A percentile compares a stretch with the other conserved stretches of the same genome.
Evolutionary conservation across 768 basidiomycete species (phyloP).

Genomic region (Asterophora lycoperdoides): DNA sequence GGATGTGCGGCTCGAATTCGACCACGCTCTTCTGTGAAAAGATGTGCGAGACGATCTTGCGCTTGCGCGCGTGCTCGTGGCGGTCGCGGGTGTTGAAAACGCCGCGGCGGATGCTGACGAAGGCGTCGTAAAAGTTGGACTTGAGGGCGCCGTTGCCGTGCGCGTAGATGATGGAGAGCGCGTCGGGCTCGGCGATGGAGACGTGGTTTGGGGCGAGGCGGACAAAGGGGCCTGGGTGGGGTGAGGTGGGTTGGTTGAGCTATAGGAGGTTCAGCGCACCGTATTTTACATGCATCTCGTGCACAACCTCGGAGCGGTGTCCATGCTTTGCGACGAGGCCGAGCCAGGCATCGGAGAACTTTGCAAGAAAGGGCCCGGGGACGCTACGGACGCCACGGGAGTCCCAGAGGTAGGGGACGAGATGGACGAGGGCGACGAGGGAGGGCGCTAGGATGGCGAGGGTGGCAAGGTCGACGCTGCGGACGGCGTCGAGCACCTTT

Average conservation of each 20-base stretch:
- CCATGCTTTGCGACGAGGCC: constrained; percentile 61
- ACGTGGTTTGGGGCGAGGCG: constrained; percentile 76
- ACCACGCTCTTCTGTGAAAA: constrained; percentile 82
- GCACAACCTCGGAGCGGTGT: constrained; percentile 71
- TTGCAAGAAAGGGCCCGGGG: constrained; percentile 70
- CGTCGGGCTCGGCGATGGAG: constrained; percentile 74
- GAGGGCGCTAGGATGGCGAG: constrained; percentile 25
- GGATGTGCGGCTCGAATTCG: constrained; percentile 81
- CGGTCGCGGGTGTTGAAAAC: constrained; percentile 80
- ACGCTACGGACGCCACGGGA: constrained; percentile 53
- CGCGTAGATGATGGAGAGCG: constrained; percentile 70
- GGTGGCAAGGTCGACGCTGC: constrained; percentile 20
- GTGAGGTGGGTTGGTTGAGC: not conserved
- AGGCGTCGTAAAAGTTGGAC: constrained; percentile 73
- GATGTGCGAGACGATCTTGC: constrained; percentile 86
- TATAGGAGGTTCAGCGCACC: constrained; percentile 39
- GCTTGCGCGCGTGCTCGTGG: constrained; percentile 77
- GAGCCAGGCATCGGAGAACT: constrained; percentile 71
- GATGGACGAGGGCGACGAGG: constrained; percentile 31
- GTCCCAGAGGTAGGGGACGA: constrained; percentile 54
- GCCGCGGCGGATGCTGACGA: constrained; percentile 69
- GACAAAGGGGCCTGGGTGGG: constrained; percentile 51
- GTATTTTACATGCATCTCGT: constrained; percentile 67
- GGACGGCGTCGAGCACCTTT: constrained; percentile 16
- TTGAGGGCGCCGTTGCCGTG: constrained; percentile 84